Percentiles rank a stretch among this genome's conserved stretches.
These are phyloP conservation scores for Fraxinus platypoda DNA, from an alignment of 305 asterid genomes.

Conservation along the genomic window DNA sequence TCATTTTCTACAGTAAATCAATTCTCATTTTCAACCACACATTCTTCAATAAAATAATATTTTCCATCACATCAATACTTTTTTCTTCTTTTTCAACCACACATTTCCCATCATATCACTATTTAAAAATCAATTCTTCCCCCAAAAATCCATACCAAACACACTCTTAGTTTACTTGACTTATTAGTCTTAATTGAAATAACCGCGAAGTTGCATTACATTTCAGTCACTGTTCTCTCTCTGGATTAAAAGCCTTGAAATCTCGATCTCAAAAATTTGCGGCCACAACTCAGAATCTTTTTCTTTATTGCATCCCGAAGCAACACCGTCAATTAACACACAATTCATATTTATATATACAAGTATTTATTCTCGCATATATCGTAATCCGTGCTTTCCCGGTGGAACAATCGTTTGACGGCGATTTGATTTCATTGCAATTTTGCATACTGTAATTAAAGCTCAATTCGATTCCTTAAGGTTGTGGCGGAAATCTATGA, in stretches of 20 bases:
- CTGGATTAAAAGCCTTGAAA: slow-evolving; percentile 32
- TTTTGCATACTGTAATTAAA: slow-evolving; percentile 1
- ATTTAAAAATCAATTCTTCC: too few relatives aligned
- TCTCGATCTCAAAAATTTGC: slow-evolving; percentile 43
- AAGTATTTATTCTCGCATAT: background rate
- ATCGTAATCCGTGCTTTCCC: background rate
- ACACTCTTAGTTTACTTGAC: too few relatives aligned
- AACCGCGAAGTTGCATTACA: background rate
- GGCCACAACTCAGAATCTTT: slow-evolving; percentile 23
- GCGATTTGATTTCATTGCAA: background rate
- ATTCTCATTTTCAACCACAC: too few relatives aligned
- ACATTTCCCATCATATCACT: too few relatives aligned
- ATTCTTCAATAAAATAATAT: too few relatives aligned
- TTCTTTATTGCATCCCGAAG: slow-evolving; percentile 16
- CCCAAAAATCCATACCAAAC: too few relatives aligned
- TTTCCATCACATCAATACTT: too few relatives aligned
- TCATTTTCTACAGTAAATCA: too few relatives aligned
- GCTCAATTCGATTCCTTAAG: background rate
- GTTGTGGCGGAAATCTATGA: slow-evolving; percentile 27
- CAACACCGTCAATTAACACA: slow-evolving; percentile 14
- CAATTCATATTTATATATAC: background rate
- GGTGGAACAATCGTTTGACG: background rate
- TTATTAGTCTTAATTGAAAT: background rate
- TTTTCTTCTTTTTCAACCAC: too few relatives aligned
- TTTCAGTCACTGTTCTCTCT: background rate